Evolutionary conservation across 2,329 filamentous ascomycete species (phyloP), one percentile per base, ranked within the genome.

Genomic region (Chaetomium sp.): DNA sequence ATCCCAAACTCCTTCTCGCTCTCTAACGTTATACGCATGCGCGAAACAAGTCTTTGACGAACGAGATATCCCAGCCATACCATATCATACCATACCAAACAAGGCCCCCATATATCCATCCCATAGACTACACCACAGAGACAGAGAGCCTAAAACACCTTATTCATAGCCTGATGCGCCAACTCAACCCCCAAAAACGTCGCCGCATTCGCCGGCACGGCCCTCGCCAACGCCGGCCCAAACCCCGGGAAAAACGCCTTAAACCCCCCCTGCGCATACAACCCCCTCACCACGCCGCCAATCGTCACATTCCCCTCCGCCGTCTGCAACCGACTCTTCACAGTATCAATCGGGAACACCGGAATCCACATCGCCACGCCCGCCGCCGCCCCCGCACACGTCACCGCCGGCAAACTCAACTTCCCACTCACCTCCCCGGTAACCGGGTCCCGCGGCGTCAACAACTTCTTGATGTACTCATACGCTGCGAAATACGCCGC

Each of bases 351-450:
- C 27, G 94, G 94, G 81, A 99, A 99, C 43, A 99, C 91, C 53
- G 94, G 91, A 64, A 96, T 94, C 94, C 94, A 99, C 94, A 99
- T 99, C 60, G 94, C 94, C 33, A 99, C 83, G 68, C 94, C 94
- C 0, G 94, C 94, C 4, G 86, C 88, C 60, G 89, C 94, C 65
- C 94, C 94, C 1, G 94, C 94, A 34, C 84, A 81, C 65, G 91
- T 89, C 55, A 99, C 81, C 9, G 94, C 94, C 1, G 82, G 76
- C 60, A 99, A 77, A 66, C 87, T 92, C 56, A 97, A 74, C 65
- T 94, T 78, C 43, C 91, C 91, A 4, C 79, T 82, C 2, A 88
- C 81, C 67, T 86, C 84, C 32, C 89, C 90, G 0, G 80, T 82
- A 14, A 79, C 74, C 3, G 83, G 84, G 66, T 96, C 90, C 67